Evolutionary conservation across 805 yeast species (phyloP).

Genomic region (Spathaspora hagerdaliae): DNA sequence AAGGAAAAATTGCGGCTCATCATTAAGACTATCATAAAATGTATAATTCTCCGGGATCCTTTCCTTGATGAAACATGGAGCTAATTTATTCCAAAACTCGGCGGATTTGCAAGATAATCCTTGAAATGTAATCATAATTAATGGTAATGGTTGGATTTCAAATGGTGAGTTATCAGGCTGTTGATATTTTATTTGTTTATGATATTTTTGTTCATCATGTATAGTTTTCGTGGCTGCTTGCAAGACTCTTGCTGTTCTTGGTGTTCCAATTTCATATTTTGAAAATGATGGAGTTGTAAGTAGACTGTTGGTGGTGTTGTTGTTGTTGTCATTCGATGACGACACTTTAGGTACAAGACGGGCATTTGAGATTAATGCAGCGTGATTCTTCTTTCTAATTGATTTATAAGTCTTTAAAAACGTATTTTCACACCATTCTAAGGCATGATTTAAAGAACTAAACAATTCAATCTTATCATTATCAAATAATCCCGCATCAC

Average conservation of each 20-base stretch:
- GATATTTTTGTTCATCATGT: constrained; percentile 36
- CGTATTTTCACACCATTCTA: constrained; percentile 96
- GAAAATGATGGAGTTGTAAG: not conserved
- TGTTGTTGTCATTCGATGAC: not conserved
- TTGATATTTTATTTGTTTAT: constrained; percentile 21
- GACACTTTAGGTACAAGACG: not conserved
- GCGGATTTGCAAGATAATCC: constrained; percentile 49
- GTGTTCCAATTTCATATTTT: constrained; percentile 28
- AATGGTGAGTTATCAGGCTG: constrained; percentile 32
- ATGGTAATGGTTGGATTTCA: constrained; percentile 55
- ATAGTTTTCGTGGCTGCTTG: constrained; percentile 49
- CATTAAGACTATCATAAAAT: constrained; percentile 42
- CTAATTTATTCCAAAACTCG: constrained; percentile 62
- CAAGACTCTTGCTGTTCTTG: constrained; percentile 48
- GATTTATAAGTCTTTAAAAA: constrained; percentile 62
- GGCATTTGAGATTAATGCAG: not conserved
- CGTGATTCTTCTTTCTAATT: constrained; percentile 19
- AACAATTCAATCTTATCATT: constrained; percentile 54
- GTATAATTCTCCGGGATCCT: constrained; percentile 42
- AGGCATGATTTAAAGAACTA: constrained; percentile 75
- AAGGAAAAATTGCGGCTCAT: constrained; percentile 51
- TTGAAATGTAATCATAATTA: constrained; percentile 61
- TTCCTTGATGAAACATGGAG: constrained; percentile 48
- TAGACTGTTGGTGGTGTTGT: not conserved
- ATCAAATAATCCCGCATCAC: constrained; percentile 70